Evolutionary conservation across 2,329 filamentous ascomycete genomes (phyloP).

Genomic region (Dactylellina leptospora): DNA sequence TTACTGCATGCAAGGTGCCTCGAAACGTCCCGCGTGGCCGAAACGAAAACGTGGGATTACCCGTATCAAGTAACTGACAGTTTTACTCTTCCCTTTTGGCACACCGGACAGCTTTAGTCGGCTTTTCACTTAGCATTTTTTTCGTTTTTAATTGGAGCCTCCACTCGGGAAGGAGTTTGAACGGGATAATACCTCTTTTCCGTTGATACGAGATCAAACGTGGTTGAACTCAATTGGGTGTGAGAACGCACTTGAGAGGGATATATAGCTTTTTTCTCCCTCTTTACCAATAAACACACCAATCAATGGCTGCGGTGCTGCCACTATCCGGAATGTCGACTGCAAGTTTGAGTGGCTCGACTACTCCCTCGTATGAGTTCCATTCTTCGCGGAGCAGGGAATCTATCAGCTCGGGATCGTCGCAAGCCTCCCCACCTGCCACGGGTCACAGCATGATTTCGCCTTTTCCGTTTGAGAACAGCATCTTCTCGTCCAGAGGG

Average conservation of each 20-base stretch:
- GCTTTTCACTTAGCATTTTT: constrained; percentile 7
- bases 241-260: constrained; percentile 46
- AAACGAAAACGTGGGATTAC: constrained; percentile 31
- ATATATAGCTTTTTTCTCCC: constrained; percentile 40
- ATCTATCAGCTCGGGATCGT: constrained; percentile 52
- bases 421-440: constrained; percentile 50
- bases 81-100: constrained; percentile 6
- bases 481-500: constrained; percentile 51
- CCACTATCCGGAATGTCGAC: constrained; percentile 51
- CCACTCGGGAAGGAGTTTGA: not conserved
- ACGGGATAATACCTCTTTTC: constrained; percentile 32
- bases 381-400: constrained; percentile 47
- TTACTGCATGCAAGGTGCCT: constrained; percentile 36
- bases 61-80: constrained; percentile 24
- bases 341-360: constrained; percentile 52
- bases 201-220: constrained; percentile 51
- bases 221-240: constrained; percentile 52
- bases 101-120: constrained; percentile 5
- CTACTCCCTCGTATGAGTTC: constrained; percentile 51
- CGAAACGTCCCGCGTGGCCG: constrained; percentile 18
- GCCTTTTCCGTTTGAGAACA: constrained; percentile 48
- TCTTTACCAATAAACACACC: constrained; percentile 28
- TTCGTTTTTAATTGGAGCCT: too few relatives aligned
- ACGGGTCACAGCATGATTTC: constrained; percentile 54
- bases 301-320: constrained; percentile 53